A percentile compares a stretch with the other conserved stretches of the same genome.
Conservation (phyloP, 352 stramenopile genomes). For the Pythium guiyangense region DNA sequence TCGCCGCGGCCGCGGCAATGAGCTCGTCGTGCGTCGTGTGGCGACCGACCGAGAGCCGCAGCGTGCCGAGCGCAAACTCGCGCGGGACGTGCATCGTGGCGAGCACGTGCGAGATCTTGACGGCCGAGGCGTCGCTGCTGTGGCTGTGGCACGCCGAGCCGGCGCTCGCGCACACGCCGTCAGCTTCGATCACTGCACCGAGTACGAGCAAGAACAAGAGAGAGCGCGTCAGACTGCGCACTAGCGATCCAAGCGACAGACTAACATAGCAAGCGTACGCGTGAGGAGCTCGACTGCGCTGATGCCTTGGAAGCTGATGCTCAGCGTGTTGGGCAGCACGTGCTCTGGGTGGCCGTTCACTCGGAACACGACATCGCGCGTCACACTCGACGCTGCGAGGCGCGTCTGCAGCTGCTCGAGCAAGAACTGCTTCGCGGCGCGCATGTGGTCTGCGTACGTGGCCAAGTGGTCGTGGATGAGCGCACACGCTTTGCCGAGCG, state of each 20-base stretch:
- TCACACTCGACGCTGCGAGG: conserved; percentile 15
- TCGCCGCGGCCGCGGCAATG: conserved; percentile 75
- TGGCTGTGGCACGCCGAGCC: conserved; percentile 93
- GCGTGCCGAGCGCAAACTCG: conserved; percentile 89
- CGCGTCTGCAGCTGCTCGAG: conserved; percentile 50
- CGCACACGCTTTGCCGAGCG: conserved; percentile 85
- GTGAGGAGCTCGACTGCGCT: conserved; percentile 80
- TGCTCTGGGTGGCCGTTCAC: conserved; percentile 83
- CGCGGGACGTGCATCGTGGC: conserved; percentile 89
- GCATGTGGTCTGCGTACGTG: conserved; percentile 67
- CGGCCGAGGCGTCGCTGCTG: conserved; percentile 31
- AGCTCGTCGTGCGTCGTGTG: conserved; percentile 89
- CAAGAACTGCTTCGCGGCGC: conserved; percentile 45
- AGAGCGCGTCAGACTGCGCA: background rate
- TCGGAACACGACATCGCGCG: conserved; percentile 47
- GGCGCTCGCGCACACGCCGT: conserved; percentile 87
- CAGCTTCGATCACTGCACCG: conserved; percentile 59
- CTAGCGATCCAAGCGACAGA: background rate
- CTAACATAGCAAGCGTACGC: conserved; percentile 21
- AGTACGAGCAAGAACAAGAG: background rate
- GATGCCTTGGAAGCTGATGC: conserved; percentile 90
- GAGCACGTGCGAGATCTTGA: conserved; percentile 88
- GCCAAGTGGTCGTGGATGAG: conserved; percentile 67
- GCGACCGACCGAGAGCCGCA: conserved; percentile 93
- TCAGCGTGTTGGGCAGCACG: conserved; percentile 96